These are phyloP conservation scores for Penicillium sp. DNA, from an alignment of 2,329 filamentous ascomycete genomes.

Conservation along the genomic window DNA sequence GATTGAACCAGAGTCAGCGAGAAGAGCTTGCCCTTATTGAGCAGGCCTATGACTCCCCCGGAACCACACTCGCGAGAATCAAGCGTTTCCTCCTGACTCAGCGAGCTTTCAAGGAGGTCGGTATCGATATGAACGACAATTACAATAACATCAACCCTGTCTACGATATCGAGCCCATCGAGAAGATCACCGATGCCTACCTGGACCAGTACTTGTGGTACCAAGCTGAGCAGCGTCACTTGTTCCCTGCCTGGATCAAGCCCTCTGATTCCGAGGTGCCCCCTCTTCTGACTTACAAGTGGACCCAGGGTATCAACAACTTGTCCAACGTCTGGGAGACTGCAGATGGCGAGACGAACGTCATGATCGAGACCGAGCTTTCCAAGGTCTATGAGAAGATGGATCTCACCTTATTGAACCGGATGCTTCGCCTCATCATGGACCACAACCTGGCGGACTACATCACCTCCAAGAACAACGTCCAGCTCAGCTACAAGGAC, in stretches of 20 bases:
- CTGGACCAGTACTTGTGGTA: constrained; percentile 99
- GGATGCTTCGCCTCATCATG: constrained; percentile 91
- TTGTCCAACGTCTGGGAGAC: constrained; percentile 92
- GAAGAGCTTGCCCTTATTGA: constrained; percentile 96
- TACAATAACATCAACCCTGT: constrained; percentile 99
- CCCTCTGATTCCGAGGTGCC: constrained; percentile 97
- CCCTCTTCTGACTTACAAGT: constrained; percentile 92
- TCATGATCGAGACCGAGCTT: constrained; percentile 96
- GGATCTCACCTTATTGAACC: constrained; percentile 91
- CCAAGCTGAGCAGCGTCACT: constrained; percentile 91
- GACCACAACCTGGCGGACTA: constrained; percentile 99
- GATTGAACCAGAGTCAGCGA: constrained; percentile 94
- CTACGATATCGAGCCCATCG: constrained; percentile 97
- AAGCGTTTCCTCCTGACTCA: constrained; percentile 97
- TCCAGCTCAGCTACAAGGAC: constrained; percentile 98
- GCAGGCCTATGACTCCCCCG: constrained; percentile 96
- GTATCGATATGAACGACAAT: constrained; percentile 99
- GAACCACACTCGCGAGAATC: constrained; percentile 91
- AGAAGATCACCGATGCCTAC: constrained; percentile 99
- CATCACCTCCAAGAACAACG: constrained; percentile 99
- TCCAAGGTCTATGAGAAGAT: constrained; percentile 99
- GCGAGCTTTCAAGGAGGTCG: constrained; percentile 97
- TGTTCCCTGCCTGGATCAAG: constrained; percentile 99
- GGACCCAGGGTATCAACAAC: constrained; percentile 99
- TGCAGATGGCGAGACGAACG: constrained; percentile 91